Conservation (phyloP, 306 rosid species). For the Cucumis cinereus region DNA sequence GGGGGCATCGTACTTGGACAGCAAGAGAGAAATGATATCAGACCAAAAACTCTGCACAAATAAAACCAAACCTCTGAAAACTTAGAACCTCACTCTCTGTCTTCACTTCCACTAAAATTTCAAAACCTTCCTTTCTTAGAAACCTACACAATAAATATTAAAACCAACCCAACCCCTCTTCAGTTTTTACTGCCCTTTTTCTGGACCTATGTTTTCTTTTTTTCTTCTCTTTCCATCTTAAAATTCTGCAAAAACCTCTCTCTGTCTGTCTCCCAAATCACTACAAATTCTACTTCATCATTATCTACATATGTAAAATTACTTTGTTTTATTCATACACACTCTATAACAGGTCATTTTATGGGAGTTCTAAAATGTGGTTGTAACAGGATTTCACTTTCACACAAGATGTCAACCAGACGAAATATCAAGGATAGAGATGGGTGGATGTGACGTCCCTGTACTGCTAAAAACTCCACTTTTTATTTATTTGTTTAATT, state of each 20-base stretch:
- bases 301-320: background rate
- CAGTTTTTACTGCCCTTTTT: background rate
- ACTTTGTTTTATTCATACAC: background rate
- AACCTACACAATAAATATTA: background rate
- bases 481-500: background rate
- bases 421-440: constrained; percentile 61
- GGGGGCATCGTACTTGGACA: background rate
- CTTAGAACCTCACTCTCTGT: background rate
- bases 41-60: background rate
- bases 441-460: constrained; percentile 56
- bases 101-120: background rate
- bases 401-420: constrained; percentile 40
- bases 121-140: background rate
- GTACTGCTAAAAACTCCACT: constrained; percentile 23
- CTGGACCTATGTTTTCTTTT: background rate
- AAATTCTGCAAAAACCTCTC: background rate
- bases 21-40: background rate
- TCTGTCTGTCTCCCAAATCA: background rate
- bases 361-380: constrained; percentile 10
- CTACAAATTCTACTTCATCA: background rate
- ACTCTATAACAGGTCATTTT: background rate
- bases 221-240: background rate
- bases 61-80: constrained; percentile 11
- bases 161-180: background rate
- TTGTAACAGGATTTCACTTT: constrained; percentile 40